These are phyloP conservation scores for Rhododendron mucronatum DNA, from an alignment of 148 eudicot genomes.

Conservation along the genomic window DNA sequence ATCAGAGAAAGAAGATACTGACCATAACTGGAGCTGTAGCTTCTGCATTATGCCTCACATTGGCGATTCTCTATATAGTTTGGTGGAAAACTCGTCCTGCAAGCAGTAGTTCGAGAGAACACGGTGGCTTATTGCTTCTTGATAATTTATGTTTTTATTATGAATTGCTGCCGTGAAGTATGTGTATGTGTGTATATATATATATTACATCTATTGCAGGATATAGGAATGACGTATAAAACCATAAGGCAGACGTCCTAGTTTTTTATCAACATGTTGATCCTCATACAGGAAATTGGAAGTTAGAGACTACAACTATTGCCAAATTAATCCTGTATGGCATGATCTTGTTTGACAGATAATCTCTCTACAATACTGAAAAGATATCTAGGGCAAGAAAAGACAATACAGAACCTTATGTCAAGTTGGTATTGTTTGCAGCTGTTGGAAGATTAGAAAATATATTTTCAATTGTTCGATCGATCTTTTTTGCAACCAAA, in stretches of 20 bases:
- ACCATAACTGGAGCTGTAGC: slow-evolving; percentile 27
- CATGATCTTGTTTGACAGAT: too few relatives aligned
- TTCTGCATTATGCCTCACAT: slow-evolving; percentile 21
- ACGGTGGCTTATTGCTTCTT: slow-evolving; percentile 27
- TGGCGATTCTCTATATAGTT: slow-evolving; percentile 12
- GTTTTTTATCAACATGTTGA: neutral
- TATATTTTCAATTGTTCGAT: too few relatives aligned
- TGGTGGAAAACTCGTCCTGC: slow-evolving; percentile 32
- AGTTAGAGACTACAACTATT: too few relatives aligned
- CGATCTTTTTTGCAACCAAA: too few relatives aligned
- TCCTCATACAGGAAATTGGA: too few relatives aligned
- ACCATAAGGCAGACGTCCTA: neutral
- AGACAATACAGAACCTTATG: too few relatives aligned
- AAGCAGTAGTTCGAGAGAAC: slow-evolving; percentile 36
- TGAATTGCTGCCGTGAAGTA: too few relatives aligned
- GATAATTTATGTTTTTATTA: neutral
- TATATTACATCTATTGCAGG: neutral
- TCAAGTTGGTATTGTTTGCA: too few relatives aligned
- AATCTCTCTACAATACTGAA: too few relatives aligned
- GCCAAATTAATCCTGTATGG: neutral
- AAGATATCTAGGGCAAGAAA: neutral
- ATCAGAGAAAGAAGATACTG: slow-evolving; percentile 11
- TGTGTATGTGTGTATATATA: neutral
- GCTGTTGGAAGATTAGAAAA: too few relatives aligned
- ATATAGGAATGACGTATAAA: neutral